Evolutionary conservation across 805 yeast genomes (phyloP).

Genomic region (Candida insectorum): DNA sequence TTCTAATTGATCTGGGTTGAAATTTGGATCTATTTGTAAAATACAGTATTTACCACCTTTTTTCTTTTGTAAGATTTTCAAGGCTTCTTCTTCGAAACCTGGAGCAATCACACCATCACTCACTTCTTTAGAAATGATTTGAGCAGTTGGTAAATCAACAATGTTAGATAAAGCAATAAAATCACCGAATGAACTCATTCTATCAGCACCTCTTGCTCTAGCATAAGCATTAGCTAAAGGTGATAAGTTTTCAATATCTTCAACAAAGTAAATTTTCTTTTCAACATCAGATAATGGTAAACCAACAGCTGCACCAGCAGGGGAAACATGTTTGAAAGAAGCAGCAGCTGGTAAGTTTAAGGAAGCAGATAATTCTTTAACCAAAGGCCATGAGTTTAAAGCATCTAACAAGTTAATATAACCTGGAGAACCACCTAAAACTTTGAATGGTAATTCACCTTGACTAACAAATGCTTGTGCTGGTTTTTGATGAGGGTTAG

Average conservation of each 20-base stretch:
- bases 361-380: conserved; percentile 91
- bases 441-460: conserved; percentile 92
- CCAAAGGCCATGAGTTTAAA: conserved; percentile 97
- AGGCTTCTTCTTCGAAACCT: conserved; percentile 89
- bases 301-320: conserved; percentile 99
- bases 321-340: conserved; percentile 97
- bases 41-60: conserved; percentile 97
- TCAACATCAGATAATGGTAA: conserved; percentile 87
- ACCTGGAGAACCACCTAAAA: conserved; percentile 93
- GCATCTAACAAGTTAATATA: conserved; percentile 96
- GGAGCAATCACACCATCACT: conserved; percentile 99
- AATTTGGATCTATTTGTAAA: conserved; percentile 93
- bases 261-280: conserved; percentile 93
- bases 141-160: conserved; percentile 95
- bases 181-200: conserved; percentile 99
- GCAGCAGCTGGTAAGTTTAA: conserved; percentile 98
- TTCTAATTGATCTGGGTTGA: conserved; percentile 75
- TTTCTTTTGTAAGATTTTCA: conserved; percentile 83
- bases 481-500: conserved; percentile 98
- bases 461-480: conserved; percentile 91
- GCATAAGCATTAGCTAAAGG: conserved; percentile 98
- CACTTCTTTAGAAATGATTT: conserved; percentile 95
- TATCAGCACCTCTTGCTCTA: conserved; percentile 99
- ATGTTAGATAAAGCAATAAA: conserved; percentile 95
- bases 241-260: conserved; percentile 89